Evolutionary conservation across 164 flowering plant genomes (phyloP).

Genomic region (Brasenia schreberi): DNA sequence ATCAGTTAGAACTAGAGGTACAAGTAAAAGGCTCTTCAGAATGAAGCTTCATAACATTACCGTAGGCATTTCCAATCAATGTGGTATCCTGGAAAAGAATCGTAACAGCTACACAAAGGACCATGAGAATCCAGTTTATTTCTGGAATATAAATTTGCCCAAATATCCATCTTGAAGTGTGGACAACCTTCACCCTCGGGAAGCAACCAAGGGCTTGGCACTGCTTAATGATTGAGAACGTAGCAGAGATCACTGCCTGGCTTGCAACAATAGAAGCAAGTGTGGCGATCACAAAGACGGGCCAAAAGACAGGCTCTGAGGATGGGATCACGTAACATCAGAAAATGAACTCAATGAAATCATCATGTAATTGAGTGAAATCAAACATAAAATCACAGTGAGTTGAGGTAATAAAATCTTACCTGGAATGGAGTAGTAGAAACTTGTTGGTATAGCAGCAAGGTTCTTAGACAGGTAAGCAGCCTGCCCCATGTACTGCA

Average conservation of each 20-base stretch:
- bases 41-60: slow-evolving; percentile 19
- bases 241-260: slow-evolving; percentile 79
- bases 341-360: background rate
- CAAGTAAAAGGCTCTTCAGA: background rate
- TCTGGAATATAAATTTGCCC: slow-evolving; percentile 91
- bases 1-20: background rate
- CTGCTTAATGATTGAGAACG: slow-evolving; percentile 74
- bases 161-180: slow-evolving; percentile 61
- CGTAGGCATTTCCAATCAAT: slow-evolving; percentile 77
- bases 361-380: too few relatives aligned
- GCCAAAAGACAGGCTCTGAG: slow-evolving; percentile 66
- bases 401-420: background rate
- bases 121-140: slow-evolving; percentile 82
- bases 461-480: slow-evolving; percentile 59
- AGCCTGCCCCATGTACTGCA: slow-evolving; percentile 88
- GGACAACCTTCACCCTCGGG: slow-evolving; percentile 78
- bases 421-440: slow-evolving; percentile 3
- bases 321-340: background rate
- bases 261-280: slow-evolving; percentile 80
- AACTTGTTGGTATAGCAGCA: slow-evolving; percentile 41
- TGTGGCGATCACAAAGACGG: slow-evolving; percentile 67
- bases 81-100: slow-evolving; percentile 70
- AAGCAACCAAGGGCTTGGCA: slow-evolving; percentile 88
- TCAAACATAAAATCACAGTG: background rate
- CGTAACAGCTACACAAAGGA: slow-evolving; percentile 58